Percentiles rank a stretch among this genome's conserved stretches.
Conservation (phyloP, 345 rosid species). For the Salix exigua region DNA sequence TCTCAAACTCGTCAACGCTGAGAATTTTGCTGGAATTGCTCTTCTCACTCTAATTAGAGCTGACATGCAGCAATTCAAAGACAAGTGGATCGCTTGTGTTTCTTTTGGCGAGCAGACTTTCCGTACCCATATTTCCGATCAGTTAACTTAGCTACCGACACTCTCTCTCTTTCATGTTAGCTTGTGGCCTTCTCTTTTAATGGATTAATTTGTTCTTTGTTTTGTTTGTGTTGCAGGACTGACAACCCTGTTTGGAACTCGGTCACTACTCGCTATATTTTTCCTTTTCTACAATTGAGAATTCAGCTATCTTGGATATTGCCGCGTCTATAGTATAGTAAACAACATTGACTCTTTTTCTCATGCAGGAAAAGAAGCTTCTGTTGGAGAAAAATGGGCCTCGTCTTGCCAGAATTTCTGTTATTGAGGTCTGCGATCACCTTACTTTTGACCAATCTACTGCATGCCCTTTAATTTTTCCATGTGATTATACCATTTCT, state of each 20-base stretch:
- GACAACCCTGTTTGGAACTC: conserved; percentile 84
- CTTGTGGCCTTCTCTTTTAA: neutral
- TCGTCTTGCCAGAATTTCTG: conserved; percentile 73
- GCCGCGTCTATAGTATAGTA: neutral
- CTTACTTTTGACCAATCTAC: neutral
- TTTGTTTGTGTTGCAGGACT: conserved; percentile 53
- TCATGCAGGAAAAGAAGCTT: conserved; percentile 80
- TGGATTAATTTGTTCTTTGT: neutral
- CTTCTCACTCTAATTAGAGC: conserved; percentile 69
- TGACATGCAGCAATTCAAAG: conserved; percentile 74
- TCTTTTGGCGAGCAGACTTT: conserved; percentile 87
- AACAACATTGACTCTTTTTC: conserved; percentile 8
- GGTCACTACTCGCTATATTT: conserved; percentile 40
- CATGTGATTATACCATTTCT: neutral
- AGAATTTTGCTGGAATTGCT: conserved; percentile 84
- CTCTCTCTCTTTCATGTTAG: neutral
- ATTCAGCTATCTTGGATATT: neutral
- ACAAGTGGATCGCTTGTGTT: conserved; percentile 86
- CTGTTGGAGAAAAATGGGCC: conserved; percentile 82
- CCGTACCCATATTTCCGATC: conserved; percentile 65
- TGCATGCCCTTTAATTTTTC: neutral
- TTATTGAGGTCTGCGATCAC: conserved; percentile 62
- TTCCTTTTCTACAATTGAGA: neutral
- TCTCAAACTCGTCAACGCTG: conserved; percentile 39
- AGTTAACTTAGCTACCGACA: conserved; percentile 34